A percentile compares a stretch with the other conserved stretches of the same genome.
Evolutionary conservation across 2,329 filamentous ascomycete genomes (phyloP).

Genomic region (Trichoderma semiorbis): DNA sequence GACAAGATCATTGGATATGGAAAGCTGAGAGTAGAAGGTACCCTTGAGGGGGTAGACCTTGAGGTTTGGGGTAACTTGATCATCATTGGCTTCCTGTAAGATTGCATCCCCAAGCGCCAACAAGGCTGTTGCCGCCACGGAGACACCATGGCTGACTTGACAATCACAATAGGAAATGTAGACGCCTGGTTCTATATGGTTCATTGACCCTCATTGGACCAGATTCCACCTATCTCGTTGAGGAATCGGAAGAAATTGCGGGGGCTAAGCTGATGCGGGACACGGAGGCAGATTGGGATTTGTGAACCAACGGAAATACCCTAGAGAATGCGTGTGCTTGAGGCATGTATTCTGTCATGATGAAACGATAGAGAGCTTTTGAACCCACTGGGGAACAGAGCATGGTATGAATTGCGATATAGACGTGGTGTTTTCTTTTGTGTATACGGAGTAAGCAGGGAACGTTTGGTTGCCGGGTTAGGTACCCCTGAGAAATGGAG

Average conservation of each 20-base stretch:
- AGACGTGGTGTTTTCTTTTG: neutral
- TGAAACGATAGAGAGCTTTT: neutral
- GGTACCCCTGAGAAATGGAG: neutral
- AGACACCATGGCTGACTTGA: neutral
- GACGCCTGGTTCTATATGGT: constrained; percentile 42
- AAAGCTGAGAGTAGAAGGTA: constrained; percentile 43
- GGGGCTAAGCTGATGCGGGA: constrained; percentile 42
- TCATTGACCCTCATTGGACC: constrained; percentile 46
- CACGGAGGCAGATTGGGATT: constrained; percentile 41
- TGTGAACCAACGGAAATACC: constrained; percentile 19
- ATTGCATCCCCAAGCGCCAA: constrained; percentile 10
- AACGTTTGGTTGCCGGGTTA: neutral
- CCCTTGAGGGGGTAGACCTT: constrained; percentile 40
- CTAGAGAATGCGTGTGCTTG: neutral
- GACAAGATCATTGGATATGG: constrained; percentile 47
- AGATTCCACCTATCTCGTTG: constrained; percentile 41
- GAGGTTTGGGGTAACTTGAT: constrained; percentile 47
- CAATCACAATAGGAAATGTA: constrained; percentile 36
- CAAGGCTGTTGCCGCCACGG: neutral
- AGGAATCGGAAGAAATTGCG: constrained; percentile 41
- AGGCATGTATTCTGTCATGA: neutral
- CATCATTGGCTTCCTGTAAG: constrained; percentile 44
- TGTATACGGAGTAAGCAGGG: neutral
- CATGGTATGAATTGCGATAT: neutral
- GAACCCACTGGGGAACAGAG: neutral